phyloP scores from a whole-genome alignment of 805 yeast species.

The Sugiyamaella marilandica region DNA sequence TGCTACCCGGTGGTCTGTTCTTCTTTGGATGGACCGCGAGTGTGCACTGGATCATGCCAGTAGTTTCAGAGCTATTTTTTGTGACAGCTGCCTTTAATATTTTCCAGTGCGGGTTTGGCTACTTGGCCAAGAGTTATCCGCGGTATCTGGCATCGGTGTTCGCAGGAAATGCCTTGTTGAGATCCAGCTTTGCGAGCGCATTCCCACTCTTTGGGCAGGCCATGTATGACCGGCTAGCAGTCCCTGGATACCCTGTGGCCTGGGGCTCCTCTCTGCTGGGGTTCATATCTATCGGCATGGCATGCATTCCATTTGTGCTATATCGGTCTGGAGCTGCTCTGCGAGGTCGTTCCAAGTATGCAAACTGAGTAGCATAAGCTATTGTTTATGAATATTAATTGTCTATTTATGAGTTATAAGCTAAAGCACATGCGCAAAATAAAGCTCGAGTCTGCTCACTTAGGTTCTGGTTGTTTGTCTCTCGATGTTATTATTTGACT shows the following conservation, averaged over 20 bases:
- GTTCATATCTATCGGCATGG: conserved; percentile 41
- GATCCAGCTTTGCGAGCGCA: conserved; percentile 50
- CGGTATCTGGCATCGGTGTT: conserved; percentile 53
- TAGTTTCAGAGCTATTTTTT: conserved; percentile 40
- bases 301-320: conserved; percentile 45
- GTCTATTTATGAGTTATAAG: no score
- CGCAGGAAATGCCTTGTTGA: conserved; percentile 50
- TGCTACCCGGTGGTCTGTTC: conserved; percentile 42
- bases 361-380: conserved; percentile 16
- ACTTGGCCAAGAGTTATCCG: conserved; percentile 44
- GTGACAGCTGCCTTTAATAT: conserved; percentile 39
- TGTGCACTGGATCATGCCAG: conserved; percentile 49
- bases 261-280: conserved; percentile 54
- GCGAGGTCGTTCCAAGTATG: conserved; percentile 34
- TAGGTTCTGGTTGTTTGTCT: no score
- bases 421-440: no score
- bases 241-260: conserved; percentile 47
- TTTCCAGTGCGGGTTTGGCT: conserved; percentile 48
- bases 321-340: conserved; percentile 30
- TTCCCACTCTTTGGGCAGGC: conserved; percentile 62
- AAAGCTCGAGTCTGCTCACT: no score
- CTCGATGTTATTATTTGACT: no score
- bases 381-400: no score
- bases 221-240: conserved; percentile 44
- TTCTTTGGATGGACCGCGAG: conserved; percentile 50